phyloP scores from a whole-genome alignment of 768 basidiomycete species.

The Lentinula lateritia region DNA sequence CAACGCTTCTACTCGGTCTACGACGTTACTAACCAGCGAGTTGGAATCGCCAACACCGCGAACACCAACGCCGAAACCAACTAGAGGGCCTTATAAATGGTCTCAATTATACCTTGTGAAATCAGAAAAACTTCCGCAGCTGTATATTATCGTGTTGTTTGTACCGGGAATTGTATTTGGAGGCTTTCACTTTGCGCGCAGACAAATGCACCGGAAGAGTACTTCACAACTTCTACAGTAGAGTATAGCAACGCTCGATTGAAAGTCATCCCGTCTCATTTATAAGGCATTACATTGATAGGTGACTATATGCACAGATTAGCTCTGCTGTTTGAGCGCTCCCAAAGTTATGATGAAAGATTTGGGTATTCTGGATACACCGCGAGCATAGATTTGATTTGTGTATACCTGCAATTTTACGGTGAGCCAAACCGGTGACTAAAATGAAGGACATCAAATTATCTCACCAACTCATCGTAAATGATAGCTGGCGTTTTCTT shows the following conservation, averaged over 20 bases:
- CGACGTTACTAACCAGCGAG: constrained; percentile 48
- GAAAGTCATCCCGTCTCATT: no score
- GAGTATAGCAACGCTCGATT: no score
- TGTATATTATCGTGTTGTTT: no score
- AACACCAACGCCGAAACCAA: constrained; percentile 42
- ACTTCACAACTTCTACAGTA: no score
- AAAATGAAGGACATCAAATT: background rate
- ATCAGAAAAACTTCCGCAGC: no score
- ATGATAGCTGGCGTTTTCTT: constrained; percentile 85
- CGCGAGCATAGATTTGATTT: constrained; percentile 82
- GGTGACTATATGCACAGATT: background rate
- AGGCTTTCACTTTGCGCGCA: no score
- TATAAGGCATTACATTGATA: no score
- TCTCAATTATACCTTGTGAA: no score
- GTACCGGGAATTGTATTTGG: no score
- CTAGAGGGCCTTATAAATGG: constrained; percentile 8
- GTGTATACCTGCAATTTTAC: constrained; percentile 58
- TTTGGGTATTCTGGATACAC: constrained; percentile 80
- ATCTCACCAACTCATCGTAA: constrained; percentile 85
- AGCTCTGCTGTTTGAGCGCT: constrained; percentile 9
- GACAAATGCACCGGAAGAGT: no score
- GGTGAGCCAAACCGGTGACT: constrained; percentile 1
- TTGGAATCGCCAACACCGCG: constrained; percentile 51
- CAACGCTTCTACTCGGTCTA: constrained; percentile 64
- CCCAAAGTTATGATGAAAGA: constrained; percentile 30